Evolutionary conservation across 345 rosid species (phyloP), one percentile per base, ranked within the genome.

Genomic region (Moricandia arvensis): DNA sequence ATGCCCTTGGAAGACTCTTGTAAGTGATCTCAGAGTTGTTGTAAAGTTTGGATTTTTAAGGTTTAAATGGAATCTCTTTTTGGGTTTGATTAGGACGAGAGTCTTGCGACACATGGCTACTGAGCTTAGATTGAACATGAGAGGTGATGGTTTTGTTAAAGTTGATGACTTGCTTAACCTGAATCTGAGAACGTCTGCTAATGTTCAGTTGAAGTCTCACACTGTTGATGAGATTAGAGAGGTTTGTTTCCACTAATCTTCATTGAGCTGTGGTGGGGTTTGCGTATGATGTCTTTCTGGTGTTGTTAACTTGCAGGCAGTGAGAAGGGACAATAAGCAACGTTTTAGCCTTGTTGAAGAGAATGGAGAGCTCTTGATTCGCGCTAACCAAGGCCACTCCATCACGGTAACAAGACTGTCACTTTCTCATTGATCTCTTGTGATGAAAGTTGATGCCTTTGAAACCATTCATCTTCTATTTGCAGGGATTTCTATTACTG

Each of bases 321-420:
- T 90, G 61, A 82, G 95, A 80, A 88, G 72, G 75, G 98, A 94
- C 77, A 94, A 87, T 66, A 94, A 93, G 79, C 97, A 90, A 78
- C 83, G 98, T 16, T 86, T 93, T 69, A 82, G 91, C 66, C 93
- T 93, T 10, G 30, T 86, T 21, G 96, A 88, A 77, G 98, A 91
- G 74, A 79, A 85, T 13, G 95, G 87, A n/a, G 93, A 88, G 79
- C 87, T 90, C 81, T 71, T 86, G 51, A 87, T 91, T 34, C 98
- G 95, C 31, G 98, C 97, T 61, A 94, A 94, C 81, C 98, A 91
- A 86, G 98, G 98, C 45, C 98, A 94, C 76, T 84, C 98, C 0
- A 67, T 94, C 59, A 79, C 75, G 86, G 95, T 91, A 73, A 76
- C 33, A 13, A n/a, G 54, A 47, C 31, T 15, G 1, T 17, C 0